A percentile compares a stretch with the other conserved stretches of the same genome.
phyloP scores from a whole-genome alignment of 768 basidiomycete genomes.

The Psilocybe tampanensis region DNA sequence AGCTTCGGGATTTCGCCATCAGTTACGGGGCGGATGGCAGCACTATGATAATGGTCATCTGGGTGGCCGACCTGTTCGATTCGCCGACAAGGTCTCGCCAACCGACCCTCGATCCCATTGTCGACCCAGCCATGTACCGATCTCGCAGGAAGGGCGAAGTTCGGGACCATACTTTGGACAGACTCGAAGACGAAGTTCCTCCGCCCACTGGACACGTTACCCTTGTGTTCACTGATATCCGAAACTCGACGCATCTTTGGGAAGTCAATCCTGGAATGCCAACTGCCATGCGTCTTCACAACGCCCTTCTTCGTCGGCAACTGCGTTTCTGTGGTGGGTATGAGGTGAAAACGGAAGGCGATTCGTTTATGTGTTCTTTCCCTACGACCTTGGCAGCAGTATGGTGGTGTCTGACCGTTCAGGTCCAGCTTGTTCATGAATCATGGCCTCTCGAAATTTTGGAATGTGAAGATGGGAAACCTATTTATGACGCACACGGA shows the following conservation, averaged over 20 bases:
- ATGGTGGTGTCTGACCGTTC: slow-evolving; percentile 89
- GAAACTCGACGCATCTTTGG: slow-evolving; percentile 96
- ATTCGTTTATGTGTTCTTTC: slow-evolving; percentile 99
- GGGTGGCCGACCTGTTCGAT: slow-evolving; percentile 75
- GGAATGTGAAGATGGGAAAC: slow-evolving; percentile 89
- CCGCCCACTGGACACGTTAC: slow-evolving; percentile 88
- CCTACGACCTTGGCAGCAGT: slow-evolving; percentile 83
- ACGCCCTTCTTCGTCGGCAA: slow-evolving; percentile 80
- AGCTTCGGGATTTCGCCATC: slow-evolving; percentile 94
- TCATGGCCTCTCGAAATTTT: slow-evolving; percentile 94
- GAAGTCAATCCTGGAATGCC: slow-evolving; percentile 96
- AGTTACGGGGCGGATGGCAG: slow-evolving; percentile 93
- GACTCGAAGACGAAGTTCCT: slow-evolving; percentile 77
- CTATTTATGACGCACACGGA: slow-evolving; percentile 67
- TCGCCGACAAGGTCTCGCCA: slow-evolving; percentile 43
- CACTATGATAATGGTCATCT: slow-evolving; percentile 98
- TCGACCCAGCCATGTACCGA: slow-evolving; percentile 35
- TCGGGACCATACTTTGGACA: slow-evolving; percentile 59
- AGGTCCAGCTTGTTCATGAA: slow-evolving; percentile 77
- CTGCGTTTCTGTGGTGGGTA: slow-evolving; percentile 93
- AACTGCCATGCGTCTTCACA: slow-evolving; percentile 90
- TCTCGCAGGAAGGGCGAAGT: slow-evolving; percentile 47
- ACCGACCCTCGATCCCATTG: slow-evolving; percentile 44
- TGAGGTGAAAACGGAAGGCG: slow-evolving; percentile 99
- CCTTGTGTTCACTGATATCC: slow-evolving; percentile 96